Percentiles rank a stretch among this genome's conserved stretches.
Evolutionary conservation across 805 yeast genomes (phyloP).

Genomic region (Suhomyces pyralidae): DNA sequence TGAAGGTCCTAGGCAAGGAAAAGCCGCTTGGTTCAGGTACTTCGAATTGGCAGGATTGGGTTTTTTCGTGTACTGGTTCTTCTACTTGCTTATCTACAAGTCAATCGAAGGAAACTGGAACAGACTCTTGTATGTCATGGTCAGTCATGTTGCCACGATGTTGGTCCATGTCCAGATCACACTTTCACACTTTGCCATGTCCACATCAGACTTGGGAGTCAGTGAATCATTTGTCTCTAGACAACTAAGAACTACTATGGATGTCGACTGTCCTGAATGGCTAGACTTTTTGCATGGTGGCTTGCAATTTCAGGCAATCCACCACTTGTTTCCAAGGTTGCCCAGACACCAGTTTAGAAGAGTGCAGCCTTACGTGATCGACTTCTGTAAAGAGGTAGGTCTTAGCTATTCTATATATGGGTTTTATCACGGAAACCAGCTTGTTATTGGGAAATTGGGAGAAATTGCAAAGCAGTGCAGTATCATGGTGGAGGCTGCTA

Average conservation of each 20-base stretch:
- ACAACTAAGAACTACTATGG: conserved; percentile 90
- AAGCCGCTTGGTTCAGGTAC: conserved; percentile 84
- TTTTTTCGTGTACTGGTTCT: conserved; percentile 79
- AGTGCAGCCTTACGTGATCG: conserved; percentile 68
- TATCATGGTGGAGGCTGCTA: conserved; percentile 71
- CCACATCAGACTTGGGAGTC: conserved; percentile 80
- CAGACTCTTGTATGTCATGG: conserved; percentile 58
- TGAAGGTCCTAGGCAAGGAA: conserved; percentile 74
- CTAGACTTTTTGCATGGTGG: conserved; percentile 90
- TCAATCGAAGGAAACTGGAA: conserved; percentile 51
- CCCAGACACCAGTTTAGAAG: conserved; percentile 84
- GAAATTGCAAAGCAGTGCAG: conserved; percentile 79
- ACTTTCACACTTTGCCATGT: conserved; percentile 88
- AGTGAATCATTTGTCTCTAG: conserved; percentile 76
- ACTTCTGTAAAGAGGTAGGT: conserved; percentile 75
- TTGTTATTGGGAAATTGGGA: conserved; percentile 64
- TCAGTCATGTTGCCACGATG: conserved; percentile 81
- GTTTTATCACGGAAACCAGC: conserved; percentile 71
- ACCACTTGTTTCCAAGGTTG: conserved; percentile 83
- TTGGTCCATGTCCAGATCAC: conserved; percentile 93
- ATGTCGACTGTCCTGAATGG: conserved; percentile 92
- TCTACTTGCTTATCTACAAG: conserved; percentile 56
- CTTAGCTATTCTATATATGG: conserved; percentile 81
- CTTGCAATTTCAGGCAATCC: conserved; percentile 86
- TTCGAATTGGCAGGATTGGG: conserved; percentile 68